These are phyloP conservation scores for Rhizopus arrhizus DNA, from an alignment of 371 early-diverging fungal genomes.

Conservation along the genomic window DNA sequence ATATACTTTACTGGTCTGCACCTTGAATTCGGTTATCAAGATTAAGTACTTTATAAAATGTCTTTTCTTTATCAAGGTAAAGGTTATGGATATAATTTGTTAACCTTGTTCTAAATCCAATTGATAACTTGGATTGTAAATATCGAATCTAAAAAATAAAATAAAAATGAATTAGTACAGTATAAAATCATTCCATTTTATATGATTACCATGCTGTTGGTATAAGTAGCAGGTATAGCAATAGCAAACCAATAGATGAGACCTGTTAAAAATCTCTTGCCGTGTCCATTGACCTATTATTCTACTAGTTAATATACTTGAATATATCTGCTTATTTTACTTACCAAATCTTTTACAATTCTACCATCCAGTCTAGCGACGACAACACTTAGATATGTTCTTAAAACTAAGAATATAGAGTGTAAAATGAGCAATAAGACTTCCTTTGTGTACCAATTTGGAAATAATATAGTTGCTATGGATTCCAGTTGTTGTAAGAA, in stretches of 20 bases:
- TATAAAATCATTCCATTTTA: neutral
- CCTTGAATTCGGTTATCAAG: conserved; percentile 85
- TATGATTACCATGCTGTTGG: conserved; percentile 85
- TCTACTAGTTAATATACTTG: neutral
- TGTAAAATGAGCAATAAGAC: conserved; percentile 78
- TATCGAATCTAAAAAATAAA: conserved; percentile 63
- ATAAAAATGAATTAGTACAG: neutral
- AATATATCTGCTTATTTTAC: conserved; percentile 1
- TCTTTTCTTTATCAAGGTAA: conserved; percentile 74
- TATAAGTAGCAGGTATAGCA: conserved; percentile 96
- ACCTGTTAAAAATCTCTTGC: conserved; percentile 47
- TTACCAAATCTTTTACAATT: conserved; percentile 90
- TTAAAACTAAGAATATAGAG: conserved; percentile 81
- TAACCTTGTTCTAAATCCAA: conserved; percentile 84
- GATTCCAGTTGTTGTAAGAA: conserved; percentile 71
- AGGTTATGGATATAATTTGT: conserved; percentile 79
- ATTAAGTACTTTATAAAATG: conserved; percentile 83
- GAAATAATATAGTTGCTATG: conserved; percentile 74
- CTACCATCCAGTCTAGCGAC: conserved; percentile 93
- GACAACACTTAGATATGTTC: conserved; percentile 91
- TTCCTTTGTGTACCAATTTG: conserved; percentile 75
- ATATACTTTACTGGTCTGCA: conserved; percentile 72
- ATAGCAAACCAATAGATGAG: conserved; percentile 93
- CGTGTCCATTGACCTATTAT: conserved; percentile 42
- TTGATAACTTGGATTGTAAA: conserved; percentile 89